Percentiles rank a stretch among this genome's conserved stretches.
Conservation (phyloP, 805 yeast genomes). For the Kuraishia piskuri region DNA sequence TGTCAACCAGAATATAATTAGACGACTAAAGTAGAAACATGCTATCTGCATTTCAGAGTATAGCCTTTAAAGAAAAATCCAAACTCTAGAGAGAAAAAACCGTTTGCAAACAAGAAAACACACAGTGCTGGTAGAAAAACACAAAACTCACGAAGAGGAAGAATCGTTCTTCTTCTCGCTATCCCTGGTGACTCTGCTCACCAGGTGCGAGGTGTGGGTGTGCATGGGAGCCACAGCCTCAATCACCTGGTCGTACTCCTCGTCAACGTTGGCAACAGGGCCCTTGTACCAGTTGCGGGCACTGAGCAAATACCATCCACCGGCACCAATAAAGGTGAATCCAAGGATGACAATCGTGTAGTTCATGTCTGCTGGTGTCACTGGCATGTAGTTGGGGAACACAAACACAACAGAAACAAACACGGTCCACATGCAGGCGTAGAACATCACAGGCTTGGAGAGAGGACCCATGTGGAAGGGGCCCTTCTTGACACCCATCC, state of each 20-base stretch:
- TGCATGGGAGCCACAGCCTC: conserved; percentile 4
- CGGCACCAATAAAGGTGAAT: conserved; percentile 25
- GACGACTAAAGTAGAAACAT: too few species aligned
- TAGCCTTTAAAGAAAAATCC: neutral
- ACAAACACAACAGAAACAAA: conserved; percentile 38
- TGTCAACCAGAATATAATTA: too few species aligned
- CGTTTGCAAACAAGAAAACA: neutral
- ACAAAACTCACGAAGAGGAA: neutral
- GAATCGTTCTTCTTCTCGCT: neutral
- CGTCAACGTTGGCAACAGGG: conserved; percentile 40
- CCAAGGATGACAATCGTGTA: conserved; percentile 45
- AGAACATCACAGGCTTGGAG: conserved; percentile 31
- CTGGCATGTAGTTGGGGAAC: conserved; percentile 43
- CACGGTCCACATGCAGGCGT: conserved; percentile 34
- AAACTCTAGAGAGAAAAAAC: neutral
- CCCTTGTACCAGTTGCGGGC: conserved; percentile 51
- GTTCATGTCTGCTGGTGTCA: conserved; percentile 38
- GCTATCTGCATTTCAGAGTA: neutral
- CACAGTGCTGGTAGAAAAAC: neutral
- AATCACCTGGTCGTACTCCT: conserved; percentile 15
- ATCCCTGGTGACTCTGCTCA: neutral
- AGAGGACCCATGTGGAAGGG: conserved; percentile 36
- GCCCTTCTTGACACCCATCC: conserved; percentile 37
- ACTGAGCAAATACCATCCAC: conserved; percentile 36
- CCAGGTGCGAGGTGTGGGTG: neutral